Base-by-base conservation (phyloP, 2,329 filamentous ascomycete genomes). In the Metarhizium guizhouense region DNA sequence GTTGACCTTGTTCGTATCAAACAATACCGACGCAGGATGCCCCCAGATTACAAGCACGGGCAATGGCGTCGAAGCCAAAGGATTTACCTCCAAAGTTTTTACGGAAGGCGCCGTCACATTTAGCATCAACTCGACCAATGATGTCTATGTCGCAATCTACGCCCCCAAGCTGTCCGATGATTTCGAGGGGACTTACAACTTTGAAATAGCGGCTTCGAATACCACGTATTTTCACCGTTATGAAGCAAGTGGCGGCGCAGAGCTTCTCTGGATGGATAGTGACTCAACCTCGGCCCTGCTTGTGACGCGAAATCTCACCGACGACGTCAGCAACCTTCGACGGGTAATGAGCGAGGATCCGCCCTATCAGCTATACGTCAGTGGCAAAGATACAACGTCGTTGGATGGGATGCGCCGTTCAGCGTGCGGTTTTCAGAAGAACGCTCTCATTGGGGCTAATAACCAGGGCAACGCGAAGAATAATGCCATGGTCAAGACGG, bases 141-240 rank as follows among this genome's bases (percentile, higher is more conserved):
- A 89, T 64, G 76, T 96, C 4, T 96, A 87, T 65, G 79, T 99
- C 58, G 84, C 86, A 2, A 77, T 99, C 4, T 76, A 80, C 25
- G 91, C 91, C 0, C 86, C 87, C 0, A 81, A 83, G 42, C 73
- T 86, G 10, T 79, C 84, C 0, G 65, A 70, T 0, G 75, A 76
- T 14, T 87, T 86, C 59, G 71, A 75, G 0, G 87, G 86, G 2
- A 75, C 76, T 4, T 99, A 90, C 76, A 88, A 85, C 57, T 92
- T 92, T 62, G 79, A 95, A 63, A 74, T 99, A 25, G 90, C 90
- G 1, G 88, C 83, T 5, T 96, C 92, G 1, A 84, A 86, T n/a
- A 87, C 95, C 63, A 80, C 75, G 1, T 87, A 80, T 58, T 96
- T 89, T 67, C 87, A 95, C 70, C 77, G 72, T 40, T 88, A 82